These are phyloP conservation scores for Taphrina sp. DNA, from an alignment of 1,139 yeast species.

Conservation along the genomic window DNA sequence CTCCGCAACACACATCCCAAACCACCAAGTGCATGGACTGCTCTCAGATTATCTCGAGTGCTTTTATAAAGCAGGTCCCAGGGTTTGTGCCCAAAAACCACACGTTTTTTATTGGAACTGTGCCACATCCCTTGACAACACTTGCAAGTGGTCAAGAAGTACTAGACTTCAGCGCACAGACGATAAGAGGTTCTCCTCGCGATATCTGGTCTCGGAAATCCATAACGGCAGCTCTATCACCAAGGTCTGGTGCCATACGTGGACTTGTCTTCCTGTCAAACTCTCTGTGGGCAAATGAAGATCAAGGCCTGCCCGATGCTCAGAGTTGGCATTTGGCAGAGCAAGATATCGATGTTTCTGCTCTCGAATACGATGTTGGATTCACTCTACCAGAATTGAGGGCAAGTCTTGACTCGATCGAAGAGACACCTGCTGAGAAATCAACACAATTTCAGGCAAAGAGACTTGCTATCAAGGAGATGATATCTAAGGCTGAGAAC, in stretches of 20 bases:
- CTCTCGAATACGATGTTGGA: slow-evolving; percentile 1
- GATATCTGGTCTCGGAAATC: slow-evolving; percentile 5
- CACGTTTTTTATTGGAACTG: slow-evolving; percentile 15
- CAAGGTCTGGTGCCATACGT: slow-evolving; percentile 1
- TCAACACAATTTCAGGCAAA: slow-evolving; percentile 1
- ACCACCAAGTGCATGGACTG: slow-evolving; percentile 10
- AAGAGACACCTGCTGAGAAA: background rate
- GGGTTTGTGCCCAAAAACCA: slow-evolving; percentile 13
- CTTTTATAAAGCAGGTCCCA: slow-evolving; percentile 12
- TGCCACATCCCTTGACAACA: slow-evolving; percentile 12
- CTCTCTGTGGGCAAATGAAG: slow-evolving; percentile 5
- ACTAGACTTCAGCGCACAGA: slow-evolving; percentile 1
- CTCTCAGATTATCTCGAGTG: slow-evolving; percentile 10
- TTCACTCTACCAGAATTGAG: slow-evolving; percentile 14
- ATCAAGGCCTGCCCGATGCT: slow-evolving; percentile 4
- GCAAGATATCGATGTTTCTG: background rate
- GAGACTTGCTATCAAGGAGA: background rate
- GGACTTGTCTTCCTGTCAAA: slow-evolving; percentile 24
- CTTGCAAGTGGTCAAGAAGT: slow-evolving; percentile 3
- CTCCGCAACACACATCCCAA: slow-evolving; percentile 3
- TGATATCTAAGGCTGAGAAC: background rate
- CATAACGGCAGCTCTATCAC: background rate
- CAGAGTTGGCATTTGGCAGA: slow-evolving; percentile 11
- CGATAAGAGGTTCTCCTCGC: background rate
- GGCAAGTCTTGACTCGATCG: slow-evolving; percentile 9